Conservation (phyloP, 192 early-diverging fungal genomes). For the Coemansia sp. region DNA sequence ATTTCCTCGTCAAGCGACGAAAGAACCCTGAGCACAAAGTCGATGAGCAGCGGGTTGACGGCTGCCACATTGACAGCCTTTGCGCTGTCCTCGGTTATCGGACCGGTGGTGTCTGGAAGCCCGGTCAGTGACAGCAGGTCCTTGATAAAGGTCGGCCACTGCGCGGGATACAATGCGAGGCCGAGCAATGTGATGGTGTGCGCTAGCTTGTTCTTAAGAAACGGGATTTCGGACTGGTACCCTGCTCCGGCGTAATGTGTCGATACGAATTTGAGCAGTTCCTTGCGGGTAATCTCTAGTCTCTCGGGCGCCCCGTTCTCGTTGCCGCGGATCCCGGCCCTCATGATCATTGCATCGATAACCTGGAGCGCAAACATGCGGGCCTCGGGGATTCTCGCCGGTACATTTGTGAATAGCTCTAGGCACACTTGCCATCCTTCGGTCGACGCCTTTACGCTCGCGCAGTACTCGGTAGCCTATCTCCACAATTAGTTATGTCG, state of each 20-base stretch:
- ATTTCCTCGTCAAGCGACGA: conserved; percentile 86
- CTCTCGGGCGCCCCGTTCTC: conserved; percentile 35
- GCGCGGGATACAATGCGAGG: conserved; percentile 73
- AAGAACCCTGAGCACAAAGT: conserved; percentile 76
- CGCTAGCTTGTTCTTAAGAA: conserved; percentile 80
- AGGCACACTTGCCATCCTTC: conserved; percentile 88
- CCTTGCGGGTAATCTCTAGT: conserved; percentile 25
- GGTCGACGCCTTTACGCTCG: conserved; percentile 68
- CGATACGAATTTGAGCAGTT: conserved; percentile 43
- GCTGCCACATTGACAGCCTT: conserved; percentile 54
- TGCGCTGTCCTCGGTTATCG: conserved; percentile 43
- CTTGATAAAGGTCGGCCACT: conserved; percentile 85
- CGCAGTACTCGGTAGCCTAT: conserved; percentile 76
- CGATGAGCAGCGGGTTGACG: conserved; percentile 51
- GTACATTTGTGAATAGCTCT: conserved; percentile 69
- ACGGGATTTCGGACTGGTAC: conserved; percentile 44
- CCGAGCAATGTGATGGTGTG: conserved; percentile 79
- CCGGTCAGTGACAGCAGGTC: conserved; percentile 71
- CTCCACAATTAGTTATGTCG: not conserved
- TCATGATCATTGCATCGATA: conserved; percentile 58
- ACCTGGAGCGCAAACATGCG: conserved; percentile 83
- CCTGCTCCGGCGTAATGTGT: conserved; percentile 34
- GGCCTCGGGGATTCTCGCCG: conserved; percentile 74
- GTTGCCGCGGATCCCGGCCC: conserved; percentile 24
- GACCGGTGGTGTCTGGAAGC: conserved; percentile 45